These are phyloP conservation scores for Clitoria ternatea DNA, from an alignment of 306 rosid species.

Conservation along the genomic window DNA sequence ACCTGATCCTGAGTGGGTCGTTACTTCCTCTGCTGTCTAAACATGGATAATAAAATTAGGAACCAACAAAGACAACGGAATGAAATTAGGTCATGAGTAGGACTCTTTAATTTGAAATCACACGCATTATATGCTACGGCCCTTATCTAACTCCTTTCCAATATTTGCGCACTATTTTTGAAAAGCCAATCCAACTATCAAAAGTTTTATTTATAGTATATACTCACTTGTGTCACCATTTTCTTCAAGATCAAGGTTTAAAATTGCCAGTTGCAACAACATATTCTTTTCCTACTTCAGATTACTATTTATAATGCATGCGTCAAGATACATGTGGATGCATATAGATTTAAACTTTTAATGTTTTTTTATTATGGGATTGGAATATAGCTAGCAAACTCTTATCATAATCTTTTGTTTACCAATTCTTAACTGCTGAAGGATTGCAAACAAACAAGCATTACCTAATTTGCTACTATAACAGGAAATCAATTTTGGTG, in stretches of 20 bases:
- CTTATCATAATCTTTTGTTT: neutral
- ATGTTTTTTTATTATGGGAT: neutral
- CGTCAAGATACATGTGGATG: neutral
- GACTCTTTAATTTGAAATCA: neutral
- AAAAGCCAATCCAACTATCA: constrained; percentile 13
- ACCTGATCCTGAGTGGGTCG: constrained; percentile 19
- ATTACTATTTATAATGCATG: neutral
- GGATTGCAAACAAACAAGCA: neutral
- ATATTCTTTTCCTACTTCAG: neutral
- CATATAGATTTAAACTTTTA: neutral
- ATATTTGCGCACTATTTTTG: constrained; percentile 8
- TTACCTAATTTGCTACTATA: neutral
- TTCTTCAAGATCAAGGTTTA: neutral
- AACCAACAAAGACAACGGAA: neutral
- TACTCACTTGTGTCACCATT: neutral
- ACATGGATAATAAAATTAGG: constrained; percentile 19
- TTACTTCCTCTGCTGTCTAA: neutral
- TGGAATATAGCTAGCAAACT: neutral
- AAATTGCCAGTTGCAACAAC: neutral
- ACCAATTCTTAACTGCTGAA: neutral
- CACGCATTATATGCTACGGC: neutral
- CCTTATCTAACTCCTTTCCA: neutral
- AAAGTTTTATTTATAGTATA: neutral
- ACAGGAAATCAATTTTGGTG: neutral
- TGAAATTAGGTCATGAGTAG: constrained; percentile 36